Evolutionary conservation across 345 rosid species (phyloP).

Genomic region (Lepidium didymum): DNA sequence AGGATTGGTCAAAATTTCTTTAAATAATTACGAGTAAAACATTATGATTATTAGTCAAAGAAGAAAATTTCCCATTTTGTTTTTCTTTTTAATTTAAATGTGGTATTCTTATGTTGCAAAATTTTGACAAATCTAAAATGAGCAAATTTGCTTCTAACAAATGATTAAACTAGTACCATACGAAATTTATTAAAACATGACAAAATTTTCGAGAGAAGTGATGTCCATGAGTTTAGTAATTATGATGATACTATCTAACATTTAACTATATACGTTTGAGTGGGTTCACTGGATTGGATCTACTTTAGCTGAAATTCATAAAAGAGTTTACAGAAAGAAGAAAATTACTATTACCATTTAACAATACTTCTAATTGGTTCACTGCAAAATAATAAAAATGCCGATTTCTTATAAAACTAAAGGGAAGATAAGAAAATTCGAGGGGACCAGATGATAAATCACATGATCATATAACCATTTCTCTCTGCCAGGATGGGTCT

Average conservation of each 20-base stretch:
- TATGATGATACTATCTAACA: no score
- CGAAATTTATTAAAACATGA: no score
- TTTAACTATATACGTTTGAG: neutral
- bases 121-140: neutral
- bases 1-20: constrained; percentile 9
- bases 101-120: neutral
- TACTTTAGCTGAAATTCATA: neutral
- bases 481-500: constrained; percentile 13
- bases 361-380: neutral
- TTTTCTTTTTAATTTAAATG: neutral
- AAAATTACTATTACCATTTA: neutral
- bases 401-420: neutral
- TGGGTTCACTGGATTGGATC: constrained; percentile 7
- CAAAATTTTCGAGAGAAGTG: no score
- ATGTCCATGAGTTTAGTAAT: no score
- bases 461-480: constrained; percentile 22
- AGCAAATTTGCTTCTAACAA: neutral
- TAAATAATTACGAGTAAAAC: neutral
- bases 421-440: neutral
- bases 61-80: neutral
- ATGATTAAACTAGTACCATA: neutral
- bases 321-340: constrained; percentile 1
- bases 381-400: neutral
- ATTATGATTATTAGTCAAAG: neutral
- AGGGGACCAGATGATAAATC: constrained; percentile 26